These are phyloP conservation scores for Saccharum hybrid DNA, from an alignment of 202 grass and related monocot genomes.

Conservation along the genomic window DNA sequence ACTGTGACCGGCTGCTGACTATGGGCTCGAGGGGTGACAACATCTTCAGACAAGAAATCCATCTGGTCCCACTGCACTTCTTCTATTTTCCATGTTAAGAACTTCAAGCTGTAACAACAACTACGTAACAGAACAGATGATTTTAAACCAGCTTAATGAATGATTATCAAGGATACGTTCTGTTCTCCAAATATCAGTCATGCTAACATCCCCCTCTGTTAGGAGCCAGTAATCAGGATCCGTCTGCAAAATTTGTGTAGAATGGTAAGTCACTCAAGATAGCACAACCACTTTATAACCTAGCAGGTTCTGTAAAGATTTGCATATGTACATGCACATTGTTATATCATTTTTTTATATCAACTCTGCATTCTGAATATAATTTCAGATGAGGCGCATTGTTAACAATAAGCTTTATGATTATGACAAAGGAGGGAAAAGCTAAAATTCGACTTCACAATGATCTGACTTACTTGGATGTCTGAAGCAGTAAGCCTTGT, in stretches of 20 bases:
- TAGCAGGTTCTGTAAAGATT: constrained; percentile 6
- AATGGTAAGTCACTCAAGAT: constrained; percentile 30
- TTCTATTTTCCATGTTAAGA: constrained; percentile 65
- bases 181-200: constrained; percentile 82
- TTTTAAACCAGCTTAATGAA: constrained; percentile 34
- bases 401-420: constrained; percentile 16
- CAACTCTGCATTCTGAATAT: neutral
- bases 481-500: constrained; percentile 85
- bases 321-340: constrained; percentile 21
- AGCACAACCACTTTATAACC: constrained; percentile 6
- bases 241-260: constrained; percentile 69
- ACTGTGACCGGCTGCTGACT: constrained; percentile 44
- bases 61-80: constrained; percentile 83
- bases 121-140: constrained; percentile 20
- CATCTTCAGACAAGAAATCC: constrained; percentile 65
- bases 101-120: constrained; percentile 29
- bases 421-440: neutral
- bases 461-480: constrained; percentile 63
- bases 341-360: neutral
- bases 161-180: constrained; percentile 76
- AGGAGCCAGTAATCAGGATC: constrained; percentile 93
- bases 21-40: constrained; percentile 56
- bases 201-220: constrained; percentile 80
- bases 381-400: neutral
- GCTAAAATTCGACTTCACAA: constrained; percentile 10